Evolutionary conservation across 2,329 filamentous ascomycete genomes (phyloP).

Genomic region (Arthrobotrys pseudoclavata): DNA sequence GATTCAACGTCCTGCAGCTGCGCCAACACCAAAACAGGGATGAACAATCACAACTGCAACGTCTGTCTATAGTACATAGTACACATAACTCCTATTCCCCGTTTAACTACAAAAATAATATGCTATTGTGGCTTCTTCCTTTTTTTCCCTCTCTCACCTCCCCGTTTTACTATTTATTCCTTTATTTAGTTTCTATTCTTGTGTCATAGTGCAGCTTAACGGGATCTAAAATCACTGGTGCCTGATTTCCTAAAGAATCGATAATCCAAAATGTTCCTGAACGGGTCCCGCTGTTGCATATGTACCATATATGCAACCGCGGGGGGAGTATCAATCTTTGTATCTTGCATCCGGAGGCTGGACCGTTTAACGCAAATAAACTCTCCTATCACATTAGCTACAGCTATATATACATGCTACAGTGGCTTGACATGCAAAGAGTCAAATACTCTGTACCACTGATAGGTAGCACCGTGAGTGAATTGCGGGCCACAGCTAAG

Average conservation of each 20-base stretch:
- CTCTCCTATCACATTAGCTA: not conserved
- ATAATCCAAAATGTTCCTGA: constrained; percentile 33
- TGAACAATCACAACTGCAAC: constrained; percentile 34
- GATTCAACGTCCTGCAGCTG: constrained; percentile 54
- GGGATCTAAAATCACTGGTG: constrained; percentile 14
- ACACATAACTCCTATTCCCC: constrained; percentile 11
- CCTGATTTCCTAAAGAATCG: constrained; percentile 30
- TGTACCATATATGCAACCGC: constrained; percentile 2
- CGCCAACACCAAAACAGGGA: constrained; percentile 55
- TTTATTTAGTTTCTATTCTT: constrained; percentile 12
- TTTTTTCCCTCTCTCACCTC: not conserved
- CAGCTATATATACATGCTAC: not conserved
- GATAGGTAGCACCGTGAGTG: constrained; percentile 3
- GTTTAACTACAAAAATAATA: not conserved
- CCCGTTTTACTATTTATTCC: not conserved
- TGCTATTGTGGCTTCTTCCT: constrained; percentile 24
- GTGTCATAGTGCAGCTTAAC: constrained; percentile 12
- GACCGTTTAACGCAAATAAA: not conserved
- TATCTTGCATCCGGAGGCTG: not conserved
- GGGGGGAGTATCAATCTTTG: not conserved
- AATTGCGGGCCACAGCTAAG: not conserved
- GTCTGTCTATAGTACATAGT: constrained; percentile 6
- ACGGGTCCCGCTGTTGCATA: constrained; percentile 9
- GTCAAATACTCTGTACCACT: not conserved
- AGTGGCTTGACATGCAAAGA: constrained; percentile 15